Evolutionary conservation across 1,284 basidiomycete species (phyloP).

Genomic region (Neolentinus lepideus): DNA sequence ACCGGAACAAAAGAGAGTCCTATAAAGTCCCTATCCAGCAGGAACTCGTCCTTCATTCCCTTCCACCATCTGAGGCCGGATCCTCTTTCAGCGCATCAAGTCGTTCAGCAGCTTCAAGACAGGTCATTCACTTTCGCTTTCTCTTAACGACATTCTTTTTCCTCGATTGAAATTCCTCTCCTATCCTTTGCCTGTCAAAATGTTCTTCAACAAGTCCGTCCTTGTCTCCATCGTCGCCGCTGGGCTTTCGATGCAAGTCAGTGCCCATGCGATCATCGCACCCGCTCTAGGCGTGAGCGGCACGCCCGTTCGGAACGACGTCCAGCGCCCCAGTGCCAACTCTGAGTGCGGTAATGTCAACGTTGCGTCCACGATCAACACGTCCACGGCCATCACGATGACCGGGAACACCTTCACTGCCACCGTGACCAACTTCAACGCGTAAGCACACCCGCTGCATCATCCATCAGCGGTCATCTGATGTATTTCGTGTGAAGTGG

Average conservation of each 20-base stretch:
- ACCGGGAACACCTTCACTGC: constrained; percentile 33
- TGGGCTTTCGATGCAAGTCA: constrained; percentile 25
- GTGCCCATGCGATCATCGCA: constrained; percentile 38
- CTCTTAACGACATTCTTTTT: neutral
- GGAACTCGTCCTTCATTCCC: neutral
- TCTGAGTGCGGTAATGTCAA: constrained; percentile 39
- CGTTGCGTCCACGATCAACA: constrained; percentile 32
- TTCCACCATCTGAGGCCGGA: constrained; percentile 1
- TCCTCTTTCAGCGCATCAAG: neutral
- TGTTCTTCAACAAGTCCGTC: constrained; percentile 28
- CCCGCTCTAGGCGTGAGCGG: constrained; percentile 42
- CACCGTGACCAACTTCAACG: constrained; percentile 42
- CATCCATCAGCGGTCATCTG: neutral
- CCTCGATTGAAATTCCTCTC: neutral
- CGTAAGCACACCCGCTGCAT: constrained; percentile 23
- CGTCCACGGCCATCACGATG: constrained; percentile 34
- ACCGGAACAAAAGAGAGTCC: neutral
- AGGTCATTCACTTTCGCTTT: neutral
- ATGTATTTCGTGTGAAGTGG: constrained; percentile 20
- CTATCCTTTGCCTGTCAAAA: constrained; percentile 8
- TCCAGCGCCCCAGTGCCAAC: constrained; percentile 32
- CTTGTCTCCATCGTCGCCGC: constrained; percentile 22
- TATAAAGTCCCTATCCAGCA: neutral
- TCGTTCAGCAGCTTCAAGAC: neutral
- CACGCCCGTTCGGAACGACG: constrained; percentile 31